Base-by-base conservation (phyloP, 306 rosid genomes). In the Elaeagnus macrophylla region DNA sequence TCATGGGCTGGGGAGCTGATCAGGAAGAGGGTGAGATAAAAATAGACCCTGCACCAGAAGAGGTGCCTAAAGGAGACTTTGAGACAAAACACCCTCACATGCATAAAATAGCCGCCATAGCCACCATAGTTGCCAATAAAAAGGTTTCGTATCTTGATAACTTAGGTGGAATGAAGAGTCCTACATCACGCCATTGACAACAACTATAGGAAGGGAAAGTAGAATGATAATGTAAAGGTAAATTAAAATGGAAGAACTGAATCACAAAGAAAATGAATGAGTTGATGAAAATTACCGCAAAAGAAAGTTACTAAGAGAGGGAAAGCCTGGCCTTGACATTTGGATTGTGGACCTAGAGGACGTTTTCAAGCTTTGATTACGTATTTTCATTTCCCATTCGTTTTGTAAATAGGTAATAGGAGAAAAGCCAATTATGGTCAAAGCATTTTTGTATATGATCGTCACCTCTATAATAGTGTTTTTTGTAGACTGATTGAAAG, bases 1-100 rank as follows among this genome's bases (percentile, higher is more conserved):
- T 87, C 80, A 93, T 93, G 96, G 99, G 99, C 32, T 93, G 99
- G 99, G 80, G 61, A 13, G 7, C 9, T 10, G 86, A 83, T 12
- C 81, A 75, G 54, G 78, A 68, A 10, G 89, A 77, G 9, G 9
- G 69, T 1, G 84, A 77, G 38, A 9, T 10, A 6, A 80, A 64
- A 66, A 83, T 68, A 62, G 82, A 76, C 12, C 5, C 56, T 1
- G 62, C 44, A 2, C 52, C 75, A 57, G 91, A 86, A 50, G 83
- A 74, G 8, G 37, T 8, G 8, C 37, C 17, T 44, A 77, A 60
- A 12, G 82, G 74, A 6, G 37, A 16, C 32, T 25, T 25, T 62
- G 95, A 82, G 11, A 38, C 12, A 37, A 79, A 57, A 61, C 81
- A 76, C 53, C 61, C 64, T 12, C 68, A 67, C 14, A 59, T 64